Evolutionary conservation across 805 yeast species (phyloP).

Genomic region (Maudiozyma serrabonitensis): DNA sequence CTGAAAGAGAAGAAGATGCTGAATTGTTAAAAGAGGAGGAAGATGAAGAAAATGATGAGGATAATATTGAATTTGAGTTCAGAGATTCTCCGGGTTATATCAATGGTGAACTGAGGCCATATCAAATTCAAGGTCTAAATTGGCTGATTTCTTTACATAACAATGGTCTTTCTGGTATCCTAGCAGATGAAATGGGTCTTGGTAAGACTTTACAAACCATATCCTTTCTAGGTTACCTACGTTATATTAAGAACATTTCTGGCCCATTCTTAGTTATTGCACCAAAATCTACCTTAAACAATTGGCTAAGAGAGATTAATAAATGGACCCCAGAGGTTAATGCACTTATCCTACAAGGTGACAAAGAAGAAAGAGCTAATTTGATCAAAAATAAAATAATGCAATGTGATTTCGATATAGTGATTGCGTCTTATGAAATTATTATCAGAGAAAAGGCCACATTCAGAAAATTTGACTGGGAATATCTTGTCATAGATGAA

Average conservation of each 20-base stretch:
- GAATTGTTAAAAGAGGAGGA: conserved; percentile 47
- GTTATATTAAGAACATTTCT: conserved; percentile 46
- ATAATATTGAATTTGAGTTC: conserved; percentile 35
- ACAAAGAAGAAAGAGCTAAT: conserved; percentile 55
- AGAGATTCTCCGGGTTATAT: conserved; percentile 78
- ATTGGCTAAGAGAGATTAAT: conserved; percentile 70
- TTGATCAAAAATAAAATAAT: conserved; percentile 42
- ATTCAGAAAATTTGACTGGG: conserved; percentile 61
- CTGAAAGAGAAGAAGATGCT: conserved; percentile 73
- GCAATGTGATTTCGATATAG: conserved; percentile 61
- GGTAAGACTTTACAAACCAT: conserved; percentile 78
- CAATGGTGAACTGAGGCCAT: conserved; percentile 56
- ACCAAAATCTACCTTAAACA: conserved; percentile 73
- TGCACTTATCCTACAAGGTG: conserved; percentile 64
- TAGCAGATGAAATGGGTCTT: conserved; percentile 82
- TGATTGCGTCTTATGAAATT: conserved; percentile 65
- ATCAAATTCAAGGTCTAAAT: conserved; percentile 72
- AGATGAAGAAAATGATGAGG: conserved; percentile 14
- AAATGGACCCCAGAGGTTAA: conserved; percentile 75
- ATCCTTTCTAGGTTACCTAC: conserved; percentile 61
- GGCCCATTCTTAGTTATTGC: conserved; percentile 74
- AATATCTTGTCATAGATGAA: conserved; percentile 67
- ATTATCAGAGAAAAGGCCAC: conserved; percentile 65
- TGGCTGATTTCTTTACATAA: conserved; percentile 68
- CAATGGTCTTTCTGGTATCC: conserved; percentile 61